Evolutionary conservation across 2,329 filamentous ascomycete species (phyloP), one percentile per base, ranked within the genome.

Genomic region (Lachnellula willkommii): DNA sequence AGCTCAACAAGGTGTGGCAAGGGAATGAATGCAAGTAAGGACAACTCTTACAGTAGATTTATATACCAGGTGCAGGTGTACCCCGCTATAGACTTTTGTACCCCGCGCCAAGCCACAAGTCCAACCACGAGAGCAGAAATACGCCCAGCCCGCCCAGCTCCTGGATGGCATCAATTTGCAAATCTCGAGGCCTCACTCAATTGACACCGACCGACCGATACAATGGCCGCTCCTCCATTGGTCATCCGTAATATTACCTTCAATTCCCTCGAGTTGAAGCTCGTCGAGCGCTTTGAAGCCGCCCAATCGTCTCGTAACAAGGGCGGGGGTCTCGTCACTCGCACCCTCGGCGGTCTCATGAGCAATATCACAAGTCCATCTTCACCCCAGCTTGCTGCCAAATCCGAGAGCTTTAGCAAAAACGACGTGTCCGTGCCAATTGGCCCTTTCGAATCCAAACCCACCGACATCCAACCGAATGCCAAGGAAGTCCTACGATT

Each of bases 211-310:
- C 40, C 15, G 11, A 26, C 11, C 20, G 7, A 47, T 36, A 56
- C n/a, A 52, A 68, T 68, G 66, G 50, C 63, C 14, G n/a, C 39
- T 15, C 56, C 66, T 54, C 50, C 56, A 15, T 75, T 96, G 63
- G 88, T 81, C 4, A 82, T 96, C 66, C 90, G 92, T 66, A 96
- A 96, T 71, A 76, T 95, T 62, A 93, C 89, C 46, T 77, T 82
- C 55, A 85, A 81, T 49, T 79, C 84, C n/a, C 76, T 96, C 54
- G 82, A 86, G 63, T 80, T 96, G 65, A 85, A 84, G 70, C 71
- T 78, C 57, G 77, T 93, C 56, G 88, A 95, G 74, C 85, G 87
- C 63, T 91, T 91, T 70, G 81, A 84, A 63, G 79, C 75, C 47
- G 77, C 77, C 15, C 63, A 69, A 56, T 53, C 70, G 58, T 59